phyloP scores from a whole-genome alignment of 306 rosid species.

The Casuarina equisetifolia region DNA sequence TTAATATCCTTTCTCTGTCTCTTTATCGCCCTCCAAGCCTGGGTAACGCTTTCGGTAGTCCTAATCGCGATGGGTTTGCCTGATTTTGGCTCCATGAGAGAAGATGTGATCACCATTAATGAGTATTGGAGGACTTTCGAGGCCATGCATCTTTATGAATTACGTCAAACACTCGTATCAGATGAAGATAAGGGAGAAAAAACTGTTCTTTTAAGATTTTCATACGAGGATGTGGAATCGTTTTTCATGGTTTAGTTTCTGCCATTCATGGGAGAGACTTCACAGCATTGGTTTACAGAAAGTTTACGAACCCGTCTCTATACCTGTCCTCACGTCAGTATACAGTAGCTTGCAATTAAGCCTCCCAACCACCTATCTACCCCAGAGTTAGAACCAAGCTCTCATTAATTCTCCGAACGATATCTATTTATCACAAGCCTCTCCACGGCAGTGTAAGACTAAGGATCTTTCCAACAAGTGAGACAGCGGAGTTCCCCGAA shows the following conservation, averaged over 20 bases:
- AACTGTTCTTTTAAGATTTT: neutral
- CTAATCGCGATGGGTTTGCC: conserved; percentile 5
- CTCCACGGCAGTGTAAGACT: neutral
- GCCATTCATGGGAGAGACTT: too few species aligned
- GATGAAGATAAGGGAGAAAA: neutral
- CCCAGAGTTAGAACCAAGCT: conserved; percentile 31
- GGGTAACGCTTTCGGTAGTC: conserved; percentile 21
- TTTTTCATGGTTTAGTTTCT: neutral
- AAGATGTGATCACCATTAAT: too few species aligned
- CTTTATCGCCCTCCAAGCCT: neutral
- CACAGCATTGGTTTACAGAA: too few species aligned
- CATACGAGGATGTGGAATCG: neutral
- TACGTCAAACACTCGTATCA: neutral
- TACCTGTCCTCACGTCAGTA: neutral
- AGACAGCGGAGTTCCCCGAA: neutral
- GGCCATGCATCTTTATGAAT: neutral
- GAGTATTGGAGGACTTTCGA: too few species aligned
- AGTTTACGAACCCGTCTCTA: too few species aligned
- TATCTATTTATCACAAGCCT: conserved; percentile 39
- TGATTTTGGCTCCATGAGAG: too few species aligned
- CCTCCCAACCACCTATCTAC: conserved; percentile 50
- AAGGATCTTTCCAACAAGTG: conserved; percentile 5
- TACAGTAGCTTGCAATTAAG: conserved; percentile 31
- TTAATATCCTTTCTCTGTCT: conserved; percentile 8
- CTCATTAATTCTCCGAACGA: conserved; percentile 31